Evolutionary conservation across 2,329 filamentous ascomycete species (phyloP), one percentile per base, ranked within the genome.

Genomic region (Neofusicoccum parvum): DNA sequence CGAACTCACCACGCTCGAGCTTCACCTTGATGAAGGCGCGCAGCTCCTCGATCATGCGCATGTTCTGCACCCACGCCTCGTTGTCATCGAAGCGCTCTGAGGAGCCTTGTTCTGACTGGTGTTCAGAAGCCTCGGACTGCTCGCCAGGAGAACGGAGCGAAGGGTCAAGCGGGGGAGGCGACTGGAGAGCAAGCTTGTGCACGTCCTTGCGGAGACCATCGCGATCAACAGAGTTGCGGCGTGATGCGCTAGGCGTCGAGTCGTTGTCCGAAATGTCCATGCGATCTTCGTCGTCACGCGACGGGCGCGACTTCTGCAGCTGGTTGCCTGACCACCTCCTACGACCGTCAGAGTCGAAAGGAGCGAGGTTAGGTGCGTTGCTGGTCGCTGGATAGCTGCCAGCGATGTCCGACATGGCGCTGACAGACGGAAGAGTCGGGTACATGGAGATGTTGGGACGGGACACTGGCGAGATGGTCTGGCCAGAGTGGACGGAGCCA

Each of bases 381-480:
- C 88, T 87, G 3, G 90, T 88, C 36, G 88, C 84, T 1, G 86
- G 84, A 72, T 90, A 92, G 46, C 79, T 80, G 53, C 79, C 76
- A 32, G 81, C 77, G 73, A 85, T 82, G 66, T 83, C 83, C 62
- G 86, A 86, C 75, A 90, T 89, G 50, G 88, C 85, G 66, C 86
- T 88, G 60, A 91, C 88, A 51, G 90, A 86, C 14, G 87, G 91
- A 37, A 95, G 85, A 69, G 83, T 91, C 17, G 92, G 92, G 77
- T 95, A 95, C 79, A 91, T 86, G 50, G 86, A 69, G 50, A 76
- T 86, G 50, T 81, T 81, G 12, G 74, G 68, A 46, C 89, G 85
- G 12, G 86, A 86, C 50, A 85, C 83, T 0, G 90, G 90, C 59
- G 89, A 91, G 75, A 92, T 84, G 74, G 85, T 89, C 66, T 82